These are phyloP conservation scores for Sugiyamaella neomexicana DNA, from an alignment of 1,139 yeast genomes.

Conservation along the genomic window DNA sequence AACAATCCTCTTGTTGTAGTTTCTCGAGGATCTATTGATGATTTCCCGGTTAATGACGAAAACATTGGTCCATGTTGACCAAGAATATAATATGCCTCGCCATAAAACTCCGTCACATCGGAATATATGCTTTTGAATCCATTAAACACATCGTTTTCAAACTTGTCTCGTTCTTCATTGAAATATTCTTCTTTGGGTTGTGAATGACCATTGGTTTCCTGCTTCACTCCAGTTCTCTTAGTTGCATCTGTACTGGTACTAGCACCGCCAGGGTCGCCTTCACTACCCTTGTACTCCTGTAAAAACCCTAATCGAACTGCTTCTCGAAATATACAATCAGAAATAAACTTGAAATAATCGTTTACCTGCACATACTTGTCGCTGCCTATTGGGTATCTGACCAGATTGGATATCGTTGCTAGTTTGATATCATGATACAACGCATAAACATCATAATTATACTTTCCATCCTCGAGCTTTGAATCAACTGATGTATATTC, in stretches of 20 bases:
- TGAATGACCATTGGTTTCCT: slow-evolving; percentile 4
- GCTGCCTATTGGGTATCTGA: slow-evolving; percentile 56
- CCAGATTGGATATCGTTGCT: slow-evolving; percentile 55
- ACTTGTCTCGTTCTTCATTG: slow-evolving; percentile 17
- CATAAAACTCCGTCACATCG: slow-evolving; percentile 57
- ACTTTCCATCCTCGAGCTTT: slow-evolving; percentile 21
- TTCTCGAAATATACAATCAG: slow-evolving; percentile 74
- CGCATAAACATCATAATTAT: slow-evolving; percentile 24
- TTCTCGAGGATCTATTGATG: slow-evolving; percentile 66
- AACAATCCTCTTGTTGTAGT: slow-evolving; percentile 61
- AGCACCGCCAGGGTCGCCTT: slow-evolving; percentile 10
- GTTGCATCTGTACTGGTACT: not conserved
- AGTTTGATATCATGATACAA: slow-evolving; percentile 74
- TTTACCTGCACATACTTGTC: slow-evolving; percentile 59
- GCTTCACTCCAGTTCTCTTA: not conserved
- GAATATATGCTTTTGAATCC: slow-evolving; percentile 71
- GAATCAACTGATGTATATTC: slow-evolving; percentile 18
- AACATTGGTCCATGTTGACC: slow-evolving; percentile 63
- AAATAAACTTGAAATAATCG: slow-evolving; percentile 65
- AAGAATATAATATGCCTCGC: slow-evolving; percentile 59
- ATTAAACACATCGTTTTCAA: slow-evolving; percentile 45
- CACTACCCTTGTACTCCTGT: slow-evolving; percentile 27
- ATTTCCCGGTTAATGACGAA: slow-evolving; percentile 62
- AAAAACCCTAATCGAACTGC: slow-evolving; percentile 51
- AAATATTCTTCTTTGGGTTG: slow-evolving; percentile 4